Percentiles rank a stretch among this genome's conserved stretches.
Evolutionary conservation across 345 rosid species (phyloP).

Genomic region (Trapa incisa): DNA sequence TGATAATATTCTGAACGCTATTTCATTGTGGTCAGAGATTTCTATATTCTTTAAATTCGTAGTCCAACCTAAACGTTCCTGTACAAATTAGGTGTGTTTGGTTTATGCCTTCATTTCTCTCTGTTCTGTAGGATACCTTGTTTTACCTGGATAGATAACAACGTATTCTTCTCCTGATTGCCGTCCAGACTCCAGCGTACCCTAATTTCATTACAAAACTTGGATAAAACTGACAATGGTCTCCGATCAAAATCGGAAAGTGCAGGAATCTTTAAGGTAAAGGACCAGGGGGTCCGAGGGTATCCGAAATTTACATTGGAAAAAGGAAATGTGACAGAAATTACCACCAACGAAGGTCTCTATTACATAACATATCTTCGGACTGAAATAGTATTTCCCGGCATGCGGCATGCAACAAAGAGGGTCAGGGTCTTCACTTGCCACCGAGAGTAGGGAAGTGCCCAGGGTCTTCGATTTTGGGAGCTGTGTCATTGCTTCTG

Average conservation of each 20-base stretch:
- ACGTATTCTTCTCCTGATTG: no score
- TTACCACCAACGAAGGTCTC: slow-evolving; percentile 10
- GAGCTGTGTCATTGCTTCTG: slow-evolving; percentile 36
- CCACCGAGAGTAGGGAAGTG: slow-evolving; percentile 92
- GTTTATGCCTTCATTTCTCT: slow-evolving; percentile 7
- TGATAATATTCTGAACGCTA: not conserved
- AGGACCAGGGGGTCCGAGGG: no score
- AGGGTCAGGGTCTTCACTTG: slow-evolving; percentile 28
- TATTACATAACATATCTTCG: slow-evolving; percentile 11
- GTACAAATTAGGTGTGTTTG: slow-evolving; percentile 41
- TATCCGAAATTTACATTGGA: not conserved
- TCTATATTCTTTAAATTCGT: slow-evolving; percentile 32
- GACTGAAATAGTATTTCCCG: not conserved
- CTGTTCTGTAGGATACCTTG: no score
- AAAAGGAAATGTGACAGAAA: not conserved
- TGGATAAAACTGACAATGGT: not conserved
- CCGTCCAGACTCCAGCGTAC: no score
- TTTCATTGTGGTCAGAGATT: slow-evolving; percentile 7
- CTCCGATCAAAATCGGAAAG: slow-evolving; percentile 6
- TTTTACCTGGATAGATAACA: no score
- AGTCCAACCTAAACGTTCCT: slow-evolving; percentile 23
- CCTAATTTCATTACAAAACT: not conserved
- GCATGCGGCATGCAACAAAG: not conserved
- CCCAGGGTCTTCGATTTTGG: slow-evolving; percentile 60
- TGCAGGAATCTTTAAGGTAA: no score